These are phyloP conservation scores for Penicillium paneum DNA, from an alignment of 2,329 filamentous ascomycete genomes.

Conservation along the genomic window DNA sequence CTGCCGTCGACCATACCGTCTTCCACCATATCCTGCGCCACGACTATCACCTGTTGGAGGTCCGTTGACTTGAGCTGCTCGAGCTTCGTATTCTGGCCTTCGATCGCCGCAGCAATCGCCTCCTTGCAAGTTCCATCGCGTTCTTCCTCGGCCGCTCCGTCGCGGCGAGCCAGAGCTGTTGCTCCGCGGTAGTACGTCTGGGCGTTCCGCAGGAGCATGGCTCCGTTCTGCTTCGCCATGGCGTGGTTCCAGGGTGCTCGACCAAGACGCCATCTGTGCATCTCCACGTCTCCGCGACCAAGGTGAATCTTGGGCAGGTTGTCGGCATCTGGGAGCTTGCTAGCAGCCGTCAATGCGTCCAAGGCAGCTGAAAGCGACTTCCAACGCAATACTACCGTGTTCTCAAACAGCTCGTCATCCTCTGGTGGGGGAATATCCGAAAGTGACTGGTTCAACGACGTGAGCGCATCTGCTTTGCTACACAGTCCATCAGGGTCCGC, in stretches of 20 bases:
- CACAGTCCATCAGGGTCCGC: slow-evolving; percentile 50
- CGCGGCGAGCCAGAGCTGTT: slow-evolving; percentile 39
- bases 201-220: slow-evolving; percentile 54
- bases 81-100: slow-evolving; percentile 39
- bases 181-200: slow-evolving; percentile 58
- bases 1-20: slow-evolving; percentile 48
- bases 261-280: slow-evolving; percentile 53
- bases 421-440: slow-evolving; percentile 31
- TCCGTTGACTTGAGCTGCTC: slow-evolving; percentile 35
- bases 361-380: slow-evolving; percentile 52
- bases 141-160: slow-evolving; percentile 44
- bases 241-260: slow-evolving; percentile 43
- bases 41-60: slow-evolving; percentile 41
- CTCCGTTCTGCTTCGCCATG: slow-evolving; percentile 44
- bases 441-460: slow-evolving; percentile 52
- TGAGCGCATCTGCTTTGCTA: slow-evolving; percentile 56
- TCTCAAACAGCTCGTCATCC: slow-evolving; percentile 30
- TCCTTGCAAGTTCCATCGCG: slow-evolving; percentile 49
- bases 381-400: slow-evolving; percentile 47
- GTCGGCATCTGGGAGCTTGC: slow-evolving; percentile 50
- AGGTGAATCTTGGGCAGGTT: slow-evolving; percentile 54
- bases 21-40: slow-evolving; percentile 52
- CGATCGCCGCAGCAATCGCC: slow-evolving; percentile 47
- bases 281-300: slow-evolving; percentile 54
- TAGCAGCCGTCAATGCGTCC: slow-evolving; percentile 49